Conservation (phyloP, 257 asterid species). For the Solanum virginianum region DNA sequence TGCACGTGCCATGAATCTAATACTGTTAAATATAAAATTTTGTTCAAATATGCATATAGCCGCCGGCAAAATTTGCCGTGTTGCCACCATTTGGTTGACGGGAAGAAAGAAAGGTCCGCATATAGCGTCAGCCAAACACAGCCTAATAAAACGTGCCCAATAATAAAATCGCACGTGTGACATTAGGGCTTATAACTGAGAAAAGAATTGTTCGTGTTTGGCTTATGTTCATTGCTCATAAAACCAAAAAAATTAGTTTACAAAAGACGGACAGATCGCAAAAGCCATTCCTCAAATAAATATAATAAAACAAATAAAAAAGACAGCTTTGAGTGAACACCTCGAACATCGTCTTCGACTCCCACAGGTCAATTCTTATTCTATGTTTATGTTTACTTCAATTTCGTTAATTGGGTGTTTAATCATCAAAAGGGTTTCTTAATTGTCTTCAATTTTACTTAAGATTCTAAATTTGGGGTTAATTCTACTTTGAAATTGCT, state of each 20-base stretch:
- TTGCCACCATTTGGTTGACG: not conserved
- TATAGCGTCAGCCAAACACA: not conserved
- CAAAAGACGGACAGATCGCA: not conserved
- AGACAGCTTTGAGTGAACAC: not conserved
- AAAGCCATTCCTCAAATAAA: not conserved
- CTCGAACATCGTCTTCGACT: slow-evolving; percentile 11
- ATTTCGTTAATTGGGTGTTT: not conserved
- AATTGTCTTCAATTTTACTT: not conserved
- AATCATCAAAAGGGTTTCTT: slow-evolving; percentile 16
- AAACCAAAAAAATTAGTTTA: not conserved
- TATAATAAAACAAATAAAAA: not conserved
- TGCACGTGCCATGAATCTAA: too few species aligned
- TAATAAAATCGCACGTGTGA: slow-evolving; percentile 1
- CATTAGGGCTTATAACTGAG: not conserved
- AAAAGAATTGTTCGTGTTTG: slow-evolving; percentile 9
- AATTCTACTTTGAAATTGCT: not conserved
- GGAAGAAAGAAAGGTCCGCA: not conserved
- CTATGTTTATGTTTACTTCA: not conserved
- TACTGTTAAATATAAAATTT: too few species aligned
- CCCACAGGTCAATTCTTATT: slow-evolving; percentile 32
- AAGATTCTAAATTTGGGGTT: not conserved
- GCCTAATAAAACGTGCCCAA: not conserved
- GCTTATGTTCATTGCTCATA: not conserved
- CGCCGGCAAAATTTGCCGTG: not conserved
- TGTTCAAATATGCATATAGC: too few species aligned